Conservation (phyloP, 441 rosid genomes). For the Erodium texanum region DNA sequence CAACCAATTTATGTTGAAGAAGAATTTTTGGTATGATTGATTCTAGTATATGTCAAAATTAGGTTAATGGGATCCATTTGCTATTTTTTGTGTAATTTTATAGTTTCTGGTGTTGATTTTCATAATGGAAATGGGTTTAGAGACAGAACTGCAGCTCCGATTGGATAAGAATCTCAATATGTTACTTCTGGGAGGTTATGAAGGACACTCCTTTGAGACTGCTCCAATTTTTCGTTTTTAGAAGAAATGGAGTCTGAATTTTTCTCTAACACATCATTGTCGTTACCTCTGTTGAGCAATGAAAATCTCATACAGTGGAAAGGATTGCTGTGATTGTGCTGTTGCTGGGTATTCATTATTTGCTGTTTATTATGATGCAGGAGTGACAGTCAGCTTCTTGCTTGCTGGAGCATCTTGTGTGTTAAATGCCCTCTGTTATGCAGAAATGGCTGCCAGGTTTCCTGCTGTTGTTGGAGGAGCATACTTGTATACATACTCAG, state of each 20-base stretch:
- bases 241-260: not conserved
- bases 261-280: not conserved
- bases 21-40: no score
- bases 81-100: not conserved
- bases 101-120: no score
- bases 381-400: conserved; percentile 77
- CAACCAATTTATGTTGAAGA: no score
- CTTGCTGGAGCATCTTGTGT: conserved; percentile 88
- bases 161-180: not conserved
- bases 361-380: conserved; percentile 29
- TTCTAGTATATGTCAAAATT: no score
- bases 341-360: not conserved
- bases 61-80: not conserved
- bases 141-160: not conserved
- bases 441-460: conserved; percentile 82
- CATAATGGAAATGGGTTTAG: no score
- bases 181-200: not conserved
- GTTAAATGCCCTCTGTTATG: conserved; percentile 85
- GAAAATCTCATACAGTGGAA: no score
- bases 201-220: no score
- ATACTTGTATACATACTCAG: conserved; percentile 73
- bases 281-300: not conserved
- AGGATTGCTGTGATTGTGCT: conserved; percentile 6
- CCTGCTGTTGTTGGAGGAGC: conserved; percentile 99
- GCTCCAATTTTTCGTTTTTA: not conserved